These are phyloP conservation scores for Kalmanozyma brasiliensis DNA, from an alignment of 1,284 basidiomycete genomes.

Conservation along the genomic window DNA sequence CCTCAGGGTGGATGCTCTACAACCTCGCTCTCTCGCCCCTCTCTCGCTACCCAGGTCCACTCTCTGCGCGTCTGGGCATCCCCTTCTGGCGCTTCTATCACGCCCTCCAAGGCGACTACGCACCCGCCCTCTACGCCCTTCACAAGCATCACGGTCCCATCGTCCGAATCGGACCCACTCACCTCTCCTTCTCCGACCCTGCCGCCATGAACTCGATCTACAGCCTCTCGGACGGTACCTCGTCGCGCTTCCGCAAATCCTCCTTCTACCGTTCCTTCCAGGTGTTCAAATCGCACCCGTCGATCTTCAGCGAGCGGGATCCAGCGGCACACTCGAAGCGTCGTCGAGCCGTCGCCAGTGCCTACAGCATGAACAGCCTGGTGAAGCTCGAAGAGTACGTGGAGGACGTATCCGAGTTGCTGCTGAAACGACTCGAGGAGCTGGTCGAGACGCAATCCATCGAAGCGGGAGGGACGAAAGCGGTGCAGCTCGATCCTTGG, in stretches of 20 bases:
- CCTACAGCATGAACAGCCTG: constrained; percentile 57
- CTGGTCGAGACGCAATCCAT: constrained; percentile 35
- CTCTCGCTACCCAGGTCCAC: constrained; percentile 45
- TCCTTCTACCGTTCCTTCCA: constrained; percentile 47
- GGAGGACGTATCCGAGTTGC: constrained; percentile 42
- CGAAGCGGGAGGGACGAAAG: constrained; percentile 7
- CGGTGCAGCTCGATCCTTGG: constrained; percentile 49
- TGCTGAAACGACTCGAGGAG: constrained; percentile 44
- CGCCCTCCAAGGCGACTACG: constrained; percentile 42
- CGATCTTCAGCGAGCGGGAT: constrained; percentile 59
- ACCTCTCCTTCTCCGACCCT: constrained; percentile 51
- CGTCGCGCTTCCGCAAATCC: constrained; percentile 55
- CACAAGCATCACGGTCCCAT: constrained; percentile 47
- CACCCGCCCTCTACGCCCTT: constrained; percentile 32
- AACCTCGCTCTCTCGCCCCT: constrained; percentile 44
- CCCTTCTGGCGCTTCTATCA: constrained; percentile 54
- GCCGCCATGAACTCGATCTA: constrained; percentile 55
- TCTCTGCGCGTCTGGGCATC: constrained; percentile 45
- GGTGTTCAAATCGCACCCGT: constrained; percentile 47
- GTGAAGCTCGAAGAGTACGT: constrained; percentile 58
- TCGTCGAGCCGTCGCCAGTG: constrained; percentile 49
- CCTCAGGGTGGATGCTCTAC: constrained; percentile 38
- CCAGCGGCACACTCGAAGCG: constrained; percentile 50
- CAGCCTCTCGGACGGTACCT: constrained; percentile 42
- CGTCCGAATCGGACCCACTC: constrained; percentile 57